Evolutionary conservation across 2,329 filamentous ascomycete species (phyloP).

Genomic region (Ophiostoma perfectum): DNA sequence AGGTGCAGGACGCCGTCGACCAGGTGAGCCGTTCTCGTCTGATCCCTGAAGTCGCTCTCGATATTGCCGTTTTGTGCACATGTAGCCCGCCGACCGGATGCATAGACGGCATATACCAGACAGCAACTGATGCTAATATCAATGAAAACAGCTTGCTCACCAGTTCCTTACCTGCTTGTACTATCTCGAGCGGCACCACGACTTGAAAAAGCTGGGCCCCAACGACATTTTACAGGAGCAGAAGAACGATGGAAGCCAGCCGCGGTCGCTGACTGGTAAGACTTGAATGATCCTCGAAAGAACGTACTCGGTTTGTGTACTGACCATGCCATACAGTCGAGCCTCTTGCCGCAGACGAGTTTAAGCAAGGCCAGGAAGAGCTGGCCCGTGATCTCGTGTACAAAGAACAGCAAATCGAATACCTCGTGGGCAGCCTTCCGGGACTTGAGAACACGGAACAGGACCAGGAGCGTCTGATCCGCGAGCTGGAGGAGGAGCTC

Average conservation of each 20-base stretch:
- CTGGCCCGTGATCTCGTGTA: constrained; percentile 70
- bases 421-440: constrained; percentile 67
- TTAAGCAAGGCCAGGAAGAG: constrained; percentile 63
- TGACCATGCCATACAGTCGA: constrained; percentile 43
- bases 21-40: constrained; percentile 48
- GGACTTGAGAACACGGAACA: constrained; percentile 73
- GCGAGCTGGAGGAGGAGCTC: constrained; percentile 59
- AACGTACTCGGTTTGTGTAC: neutral
- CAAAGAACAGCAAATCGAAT: constrained; percentile 79
- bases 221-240: constrained; percentile 55
- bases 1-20: constrained; percentile 79
- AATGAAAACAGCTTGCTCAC: constrained; percentile 53
- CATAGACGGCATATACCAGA: no score
- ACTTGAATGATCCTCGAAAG: neutral
- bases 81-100: no score
- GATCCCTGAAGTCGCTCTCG: no score
- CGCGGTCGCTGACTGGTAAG: constrained; percentile 24
- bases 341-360: constrained; percentile 57
- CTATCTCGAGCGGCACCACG: constrained; percentile 63
- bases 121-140: neutral
- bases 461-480: constrained; percentile 65
- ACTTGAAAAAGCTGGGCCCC: constrained; percentile 54
- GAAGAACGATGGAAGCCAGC: constrained; percentile 35
- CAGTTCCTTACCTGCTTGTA: constrained; percentile 64
- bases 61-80: no score